Evolutionary conservation across 2,329 filamentous ascomycete genomes (phyloP).

Genomic region (Neofusicoccum parvum): DNA sequence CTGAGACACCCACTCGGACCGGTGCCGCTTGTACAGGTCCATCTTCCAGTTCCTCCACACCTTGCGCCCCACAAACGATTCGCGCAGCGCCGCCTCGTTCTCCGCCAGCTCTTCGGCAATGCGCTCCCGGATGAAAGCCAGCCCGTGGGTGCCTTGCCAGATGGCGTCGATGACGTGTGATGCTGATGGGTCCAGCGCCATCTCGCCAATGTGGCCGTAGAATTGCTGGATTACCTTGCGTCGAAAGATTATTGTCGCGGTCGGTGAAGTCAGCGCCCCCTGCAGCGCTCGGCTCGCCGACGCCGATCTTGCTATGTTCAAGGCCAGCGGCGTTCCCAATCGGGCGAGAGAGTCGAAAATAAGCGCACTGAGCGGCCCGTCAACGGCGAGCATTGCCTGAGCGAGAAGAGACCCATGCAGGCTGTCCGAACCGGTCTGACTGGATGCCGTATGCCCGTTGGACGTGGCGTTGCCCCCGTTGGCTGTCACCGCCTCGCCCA

Average conservation of each 20-base stretch:
- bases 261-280: constrained; percentile 59
- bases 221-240: constrained; percentile 67
- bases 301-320: constrained; percentile 67
- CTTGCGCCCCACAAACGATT: constrained; percentile 65
- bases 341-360: constrained; percentile 64
- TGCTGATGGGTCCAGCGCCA: constrained; percentile 63
- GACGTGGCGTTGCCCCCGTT: constrained; percentile 35
- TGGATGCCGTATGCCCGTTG: constrained; percentile 24
- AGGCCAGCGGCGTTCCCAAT: constrained; percentile 52
- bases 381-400: constrained; percentile 74
- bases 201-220: constrained; percentile 60
- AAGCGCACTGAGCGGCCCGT: constrained; percentile 68
- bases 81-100: constrained; percentile 63
- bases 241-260: constrained; percentile 58
- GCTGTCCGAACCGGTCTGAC: constrained; percentile 52
- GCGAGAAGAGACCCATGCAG: constrained; percentile 82
- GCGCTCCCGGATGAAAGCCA: constrained; percentile 68
- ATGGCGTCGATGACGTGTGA: constrained; percentile 70
- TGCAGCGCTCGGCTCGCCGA: constrained; percentile 65
- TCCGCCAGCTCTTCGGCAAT: constrained; percentile 65
- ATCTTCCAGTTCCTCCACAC: constrained; percentile 77
- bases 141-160: constrained; percentile 64
- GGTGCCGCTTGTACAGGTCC: constrained; percentile 67
- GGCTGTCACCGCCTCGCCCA: constrained; percentile 52
- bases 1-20: constrained; percentile 65